These are phyloP conservation scores for Candida ovalis DNA, from an alignment of 805 yeast genomes.

Conservation along the genomic window DNA sequence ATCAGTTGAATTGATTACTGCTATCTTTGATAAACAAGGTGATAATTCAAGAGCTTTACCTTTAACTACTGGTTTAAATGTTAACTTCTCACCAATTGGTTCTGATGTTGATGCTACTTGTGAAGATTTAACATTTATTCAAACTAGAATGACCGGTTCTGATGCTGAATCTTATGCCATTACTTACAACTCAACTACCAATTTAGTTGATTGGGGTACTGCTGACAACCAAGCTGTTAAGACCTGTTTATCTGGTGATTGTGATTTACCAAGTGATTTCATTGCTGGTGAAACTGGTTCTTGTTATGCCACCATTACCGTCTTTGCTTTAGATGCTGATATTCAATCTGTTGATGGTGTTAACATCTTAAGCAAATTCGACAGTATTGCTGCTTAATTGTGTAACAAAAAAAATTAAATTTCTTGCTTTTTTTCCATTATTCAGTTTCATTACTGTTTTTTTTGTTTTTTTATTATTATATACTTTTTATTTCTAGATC, in stretches of 20 bases:
- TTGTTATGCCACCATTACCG: slow-evolving; percentile 43
- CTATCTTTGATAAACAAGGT: slow-evolving; percentile 37
- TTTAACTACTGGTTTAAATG: slow-evolving; percentile 42
- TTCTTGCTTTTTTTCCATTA: neutral
- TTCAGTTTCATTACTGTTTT: neutral
- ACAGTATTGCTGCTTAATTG: neutral
- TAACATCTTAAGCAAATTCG: neutral
- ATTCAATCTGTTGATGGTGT: neutral
- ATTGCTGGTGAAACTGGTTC: slow-evolving; percentile 20
- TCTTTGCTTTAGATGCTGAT: slow-evolving; percentile 40
- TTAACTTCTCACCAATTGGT: slow-evolving; percentile 47
- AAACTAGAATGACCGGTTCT: slow-evolving; percentile 45
- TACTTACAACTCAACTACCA: slow-evolving; percentile 38
- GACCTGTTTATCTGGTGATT: slow-evolving; percentile 39
- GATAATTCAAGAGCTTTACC: slow-evolving; percentile 38
- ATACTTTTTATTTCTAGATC: neutral
- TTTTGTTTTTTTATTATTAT: neutral
- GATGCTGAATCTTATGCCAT: slow-evolving; percentile 32
- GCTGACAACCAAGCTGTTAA: slow-evolving; percentile 20
- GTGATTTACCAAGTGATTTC: slow-evolving; percentile 41
- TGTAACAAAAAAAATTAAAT: too few relatives aligned
- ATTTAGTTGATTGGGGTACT: slow-evolving; percentile 21
- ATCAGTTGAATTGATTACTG: slow-evolving; percentile 37
- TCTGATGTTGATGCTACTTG: slow-evolving; percentile 36
- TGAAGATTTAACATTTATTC: slow-evolving; percentile 38